Base-by-base conservation (phyloP, 1,284 basidiomycete species). In the Bjerkandera adusta region DNA sequence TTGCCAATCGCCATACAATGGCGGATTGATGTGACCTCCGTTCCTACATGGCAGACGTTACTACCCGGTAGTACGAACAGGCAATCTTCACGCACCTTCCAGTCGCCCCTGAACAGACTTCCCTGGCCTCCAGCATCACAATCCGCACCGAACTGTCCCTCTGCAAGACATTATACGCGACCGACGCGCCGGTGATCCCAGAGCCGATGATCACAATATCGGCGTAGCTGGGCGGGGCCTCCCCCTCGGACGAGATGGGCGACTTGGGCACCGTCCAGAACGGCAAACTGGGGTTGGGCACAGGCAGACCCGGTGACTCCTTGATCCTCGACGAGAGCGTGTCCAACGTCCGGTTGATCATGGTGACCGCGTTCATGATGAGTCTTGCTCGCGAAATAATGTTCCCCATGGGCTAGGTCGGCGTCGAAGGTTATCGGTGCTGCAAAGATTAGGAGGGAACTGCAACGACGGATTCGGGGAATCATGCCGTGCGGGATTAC, bases 131-230 rank as follows among this genome's bases (percentile, higher is more conserved):
- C 11, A 88, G 69, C 74, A 87, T 81, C 7, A 83, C 70, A 1
- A 86, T 59, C 25, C 66, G 64, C 2, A 75, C 57, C 3, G 54
- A 51, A 11, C 56, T 58, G n/a, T 65, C 59, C 27, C 54, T 57
- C n/a, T 71, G 65, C 6, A 88, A 64, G 18, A 83, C 51, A 3
- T 75, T 72, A 47, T 77, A 73, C 10, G 75, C 76, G 43, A 85
- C 63, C 0, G 79, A 72, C 1, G 81, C 70, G 0, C 84, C 83
- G 2, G 85, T 84, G 45, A 88, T 83, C 0, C 85, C 85, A 15
- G 82, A 85, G 3, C 85, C 85, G 52, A 88, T 74, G 49, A 87
- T 68, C 7, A 87, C 77, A 10, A 85, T 60, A 55, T 88, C 84
- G 2, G 73, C 84, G 51, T 76, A 63, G 0, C 60, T 55, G 1